Conservation (phyloP, 1,284 basidiomycete genomes). For the Ustilago cynodontis region DNA sequence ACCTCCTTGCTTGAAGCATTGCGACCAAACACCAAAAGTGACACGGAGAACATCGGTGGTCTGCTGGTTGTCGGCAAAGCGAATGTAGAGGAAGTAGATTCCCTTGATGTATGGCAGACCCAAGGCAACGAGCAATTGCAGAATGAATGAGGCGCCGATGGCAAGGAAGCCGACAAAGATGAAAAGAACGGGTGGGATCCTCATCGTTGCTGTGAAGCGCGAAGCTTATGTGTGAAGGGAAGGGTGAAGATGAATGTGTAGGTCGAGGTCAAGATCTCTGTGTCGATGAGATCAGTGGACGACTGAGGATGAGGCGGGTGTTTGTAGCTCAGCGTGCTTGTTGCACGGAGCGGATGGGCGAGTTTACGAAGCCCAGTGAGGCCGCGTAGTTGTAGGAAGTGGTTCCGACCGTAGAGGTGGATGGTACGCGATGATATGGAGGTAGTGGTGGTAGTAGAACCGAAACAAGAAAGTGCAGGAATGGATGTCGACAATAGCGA, state of each 20-base stretch:
- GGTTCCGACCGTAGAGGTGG: not conserved
- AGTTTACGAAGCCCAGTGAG: constrained; percentile 6
- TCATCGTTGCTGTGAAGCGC: constrained; percentile 23
- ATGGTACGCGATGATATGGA: constrained; percentile 5
- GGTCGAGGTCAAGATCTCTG: not conserved
- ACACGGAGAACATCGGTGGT: constrained; percentile 12
- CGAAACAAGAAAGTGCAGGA: constrained; percentile 10
- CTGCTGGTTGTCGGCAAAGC: constrained; percentile 24
- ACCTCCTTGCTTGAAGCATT: constrained; percentile 34
- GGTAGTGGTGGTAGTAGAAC: constrained; percentile 11
- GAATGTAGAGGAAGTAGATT: constrained; percentile 58
- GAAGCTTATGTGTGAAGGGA: not conserved
- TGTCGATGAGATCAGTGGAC: not conserved
- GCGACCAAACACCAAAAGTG: constrained; percentile 58
- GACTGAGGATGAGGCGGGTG: not conserved
- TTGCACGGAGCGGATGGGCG: constrained; percentile 31
- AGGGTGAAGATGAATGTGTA: not conserved
- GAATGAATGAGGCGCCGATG: constrained; percentile 60
- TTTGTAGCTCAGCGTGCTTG: constrained; percentile 15
- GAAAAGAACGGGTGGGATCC: constrained; percentile 35
- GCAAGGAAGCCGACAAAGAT: constrained; percentile 55
- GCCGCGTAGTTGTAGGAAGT: not conserved
- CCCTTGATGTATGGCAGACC: constrained; percentile 59
- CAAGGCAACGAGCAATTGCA: constrained; percentile 59
- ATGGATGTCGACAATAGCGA: not conserved